Evolutionary conservation across 176 grass and related monocot genomes (phyloP).

Genomic region (Themeda triandra): DNA sequence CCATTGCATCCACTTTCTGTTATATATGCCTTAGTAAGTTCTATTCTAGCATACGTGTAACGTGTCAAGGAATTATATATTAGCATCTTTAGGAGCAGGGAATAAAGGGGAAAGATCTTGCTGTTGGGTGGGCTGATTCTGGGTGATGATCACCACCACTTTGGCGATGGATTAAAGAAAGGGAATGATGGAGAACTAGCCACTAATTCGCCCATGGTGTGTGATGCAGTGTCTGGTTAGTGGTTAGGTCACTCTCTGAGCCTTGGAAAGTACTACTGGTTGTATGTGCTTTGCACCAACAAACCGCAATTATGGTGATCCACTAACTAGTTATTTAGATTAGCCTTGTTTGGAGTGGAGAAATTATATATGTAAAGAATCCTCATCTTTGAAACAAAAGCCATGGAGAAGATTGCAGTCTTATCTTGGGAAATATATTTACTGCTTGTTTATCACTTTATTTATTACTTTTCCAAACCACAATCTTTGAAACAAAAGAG

Average conservation of each 20-base stretch:
- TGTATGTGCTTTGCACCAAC: conserved; percentile 1
- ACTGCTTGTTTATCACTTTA: too few relatives aligned
- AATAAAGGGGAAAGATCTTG: conserved; percentile 8
- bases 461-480: too few relatives aligned
- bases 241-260: not conserved
- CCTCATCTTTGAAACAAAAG: not conserved
- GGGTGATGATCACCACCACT: not conserved
- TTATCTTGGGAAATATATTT: not conserved
- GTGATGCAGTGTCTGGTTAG: not conserved
- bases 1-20: too few relatives aligned
- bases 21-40: too few relatives aligned
- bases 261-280: conserved; percentile 4
- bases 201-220: conserved; percentile 8
- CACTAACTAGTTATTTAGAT: not conserved
- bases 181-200: not conserved
- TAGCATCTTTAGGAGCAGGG: conserved; percentile 9
- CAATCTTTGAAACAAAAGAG: too few relatives aligned
- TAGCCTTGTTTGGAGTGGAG: not conserved
- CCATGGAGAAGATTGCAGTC: not conserved
- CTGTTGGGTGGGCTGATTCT: not conserved
- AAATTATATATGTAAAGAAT: not conserved
- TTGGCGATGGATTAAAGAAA: conserved; percentile 1
- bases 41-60: not conserved
- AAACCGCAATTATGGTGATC: not conserved
- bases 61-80: conserved; percentile 25